These are phyloP conservation scores for Bimuria novae-zelandiae DNA, from an alignment of 2,329 filamentous ascomycete genomes.

Conservation along the genomic window DNA sequence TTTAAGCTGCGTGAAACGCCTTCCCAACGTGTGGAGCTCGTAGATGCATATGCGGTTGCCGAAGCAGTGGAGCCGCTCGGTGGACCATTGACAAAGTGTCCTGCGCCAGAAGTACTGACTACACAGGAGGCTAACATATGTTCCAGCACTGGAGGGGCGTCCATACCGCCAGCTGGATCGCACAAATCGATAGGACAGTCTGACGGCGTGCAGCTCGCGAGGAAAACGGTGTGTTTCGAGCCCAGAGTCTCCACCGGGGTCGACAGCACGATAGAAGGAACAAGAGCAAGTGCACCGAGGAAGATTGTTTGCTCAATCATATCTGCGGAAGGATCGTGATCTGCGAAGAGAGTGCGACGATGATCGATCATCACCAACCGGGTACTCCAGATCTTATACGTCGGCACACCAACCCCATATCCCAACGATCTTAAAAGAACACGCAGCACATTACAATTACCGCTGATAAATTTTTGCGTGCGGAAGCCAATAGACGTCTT, in stretches of 20 bases:
- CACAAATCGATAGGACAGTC: constrained; percentile 22
- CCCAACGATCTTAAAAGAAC: background rate
- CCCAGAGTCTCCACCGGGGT: constrained; percentile 12
- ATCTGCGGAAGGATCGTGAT: background rate
- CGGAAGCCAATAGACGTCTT: background rate
- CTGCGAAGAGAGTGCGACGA: background rate
- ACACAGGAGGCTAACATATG: background rate
- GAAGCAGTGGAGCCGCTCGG: constrained; percentile 7
- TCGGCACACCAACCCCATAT: background rate
- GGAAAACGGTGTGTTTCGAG: constrained; percentile 26
- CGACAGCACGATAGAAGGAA: constrained; percentile 5
- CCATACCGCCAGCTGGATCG: constrained; percentile 14
- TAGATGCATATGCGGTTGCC: constrained; percentile 4
- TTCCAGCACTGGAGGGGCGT: background rate
- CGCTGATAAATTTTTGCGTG: background rate
- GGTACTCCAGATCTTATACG: constrained; percentile 1
- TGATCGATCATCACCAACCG: background rate
- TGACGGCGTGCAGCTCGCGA: constrained; percentile 15
- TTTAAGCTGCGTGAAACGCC: constrained; percentile 15
- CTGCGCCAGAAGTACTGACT: constrained; percentile 7
- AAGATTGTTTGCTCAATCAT: constrained; percentile 5
- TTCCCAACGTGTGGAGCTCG: constrained; percentile 15
- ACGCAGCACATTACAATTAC: background rate
- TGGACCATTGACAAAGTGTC: constrained; percentile 18
- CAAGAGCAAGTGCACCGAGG: constrained; percentile 9